phyloP scores from a whole-genome alignment of 768 basidiomycete species.

The Lactifluus volemus region DNA sequence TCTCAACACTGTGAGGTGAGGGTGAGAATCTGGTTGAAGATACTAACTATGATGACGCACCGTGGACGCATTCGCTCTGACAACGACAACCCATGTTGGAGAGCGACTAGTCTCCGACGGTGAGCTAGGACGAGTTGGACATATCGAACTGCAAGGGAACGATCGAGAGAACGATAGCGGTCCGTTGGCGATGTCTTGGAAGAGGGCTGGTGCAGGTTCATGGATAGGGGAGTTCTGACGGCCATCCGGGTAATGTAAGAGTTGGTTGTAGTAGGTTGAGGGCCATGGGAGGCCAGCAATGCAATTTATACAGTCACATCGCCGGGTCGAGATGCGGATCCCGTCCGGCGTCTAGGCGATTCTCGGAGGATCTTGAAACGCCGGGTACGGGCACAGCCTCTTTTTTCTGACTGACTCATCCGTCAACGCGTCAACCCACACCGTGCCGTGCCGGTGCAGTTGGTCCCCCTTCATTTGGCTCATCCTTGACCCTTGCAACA shows the following conservation, averaged over 20 bases:
- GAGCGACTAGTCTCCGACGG: conserved; percentile 10
- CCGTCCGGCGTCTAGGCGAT: too few species aligned
- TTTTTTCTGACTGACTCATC: neutral
- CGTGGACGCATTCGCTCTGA: conserved; percentile 15
- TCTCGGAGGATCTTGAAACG: too few species aligned
- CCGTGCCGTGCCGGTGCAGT: neutral
- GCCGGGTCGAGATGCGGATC: too few species aligned
- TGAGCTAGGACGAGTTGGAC: conserved; percentile 17
- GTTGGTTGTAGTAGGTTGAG: neutral
- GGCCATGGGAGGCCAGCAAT: neutral
- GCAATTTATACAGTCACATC: neutral
- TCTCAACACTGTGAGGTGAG: conserved; percentile 31
- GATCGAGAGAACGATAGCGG: conserved; percentile 14
- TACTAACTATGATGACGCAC: neutral
- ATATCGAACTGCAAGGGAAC: conserved; percentile 15
- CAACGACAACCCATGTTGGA: neutral
- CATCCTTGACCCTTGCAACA: neutral
- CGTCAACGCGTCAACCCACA: neutral
- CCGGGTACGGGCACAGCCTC: too few species aligned
- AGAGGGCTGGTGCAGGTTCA: conserved; percentile 1
- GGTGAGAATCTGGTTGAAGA: neutral
- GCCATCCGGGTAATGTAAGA: conserved; percentile 7
- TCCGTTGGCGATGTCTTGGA: neutral
- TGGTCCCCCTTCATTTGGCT: neutral
- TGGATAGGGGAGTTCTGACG: conserved; percentile 2